Conservation (phyloP, 2,329 filamentous ascomycete species). For the Cytospora chrysosperma region DNA sequence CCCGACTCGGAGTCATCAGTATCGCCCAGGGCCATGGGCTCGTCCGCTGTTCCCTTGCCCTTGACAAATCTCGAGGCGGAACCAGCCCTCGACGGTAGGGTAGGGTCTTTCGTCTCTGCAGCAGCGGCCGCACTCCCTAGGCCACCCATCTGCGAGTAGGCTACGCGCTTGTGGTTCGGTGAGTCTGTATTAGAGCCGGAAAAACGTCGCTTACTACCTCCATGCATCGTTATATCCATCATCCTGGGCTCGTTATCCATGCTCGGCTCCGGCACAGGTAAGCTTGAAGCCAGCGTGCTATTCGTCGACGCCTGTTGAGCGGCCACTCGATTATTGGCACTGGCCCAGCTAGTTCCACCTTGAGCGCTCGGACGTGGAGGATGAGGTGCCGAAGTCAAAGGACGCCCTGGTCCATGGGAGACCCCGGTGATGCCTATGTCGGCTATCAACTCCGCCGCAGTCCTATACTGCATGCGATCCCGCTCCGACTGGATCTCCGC, state of each 20-base stretch:
- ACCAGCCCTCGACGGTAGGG: not conserved
- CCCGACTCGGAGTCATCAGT: slow-evolving; percentile 30
- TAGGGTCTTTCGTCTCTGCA: slow-evolving; percentile 15
- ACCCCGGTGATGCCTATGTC: slow-evolving; percentile 3
- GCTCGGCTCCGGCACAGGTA: not conserved
- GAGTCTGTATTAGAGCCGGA: not conserved
- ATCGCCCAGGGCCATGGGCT: slow-evolving; percentile 23
- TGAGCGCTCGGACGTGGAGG: not conserved
- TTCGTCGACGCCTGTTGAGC: not conserved
- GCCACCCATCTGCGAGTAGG: slow-evolving; percentile 15
- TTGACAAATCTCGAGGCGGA: not conserved
- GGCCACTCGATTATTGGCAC: slow-evolving; percentile 4
- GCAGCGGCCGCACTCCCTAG: slow-evolving; percentile 3
- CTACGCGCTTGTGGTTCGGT: slow-evolving; percentile 11
- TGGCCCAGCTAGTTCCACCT: not conserved
- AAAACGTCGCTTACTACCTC: slow-evolving; percentile 3
- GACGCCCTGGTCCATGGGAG: not conserved
- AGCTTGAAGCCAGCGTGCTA: not conserved
- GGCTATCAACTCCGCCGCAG: slow-evolving; percentile 22
- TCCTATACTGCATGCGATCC: slow-evolving; percentile 38
- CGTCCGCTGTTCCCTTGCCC: slow-evolving; percentile 8
- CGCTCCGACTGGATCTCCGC: slow-evolving; percentile 45
- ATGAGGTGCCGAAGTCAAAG: not conserved
- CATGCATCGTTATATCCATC: slow-evolving; percentile 1
- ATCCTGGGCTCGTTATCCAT: not conserved